Base-by-base conservation (phyloP, 345 rosid genomes). In the Balakata baccata region DNA sequence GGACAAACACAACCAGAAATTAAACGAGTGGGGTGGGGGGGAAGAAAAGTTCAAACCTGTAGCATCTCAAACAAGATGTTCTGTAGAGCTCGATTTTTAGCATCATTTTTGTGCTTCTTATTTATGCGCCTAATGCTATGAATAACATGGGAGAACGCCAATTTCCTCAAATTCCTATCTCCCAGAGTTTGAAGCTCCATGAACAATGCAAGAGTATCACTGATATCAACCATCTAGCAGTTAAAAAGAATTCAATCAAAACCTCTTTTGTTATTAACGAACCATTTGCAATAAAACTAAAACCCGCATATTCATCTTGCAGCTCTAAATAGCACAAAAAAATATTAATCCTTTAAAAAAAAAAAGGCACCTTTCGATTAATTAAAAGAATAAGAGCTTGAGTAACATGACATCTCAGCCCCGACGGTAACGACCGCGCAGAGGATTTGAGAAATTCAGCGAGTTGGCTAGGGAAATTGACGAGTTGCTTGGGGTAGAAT, bases 161-260 rank as follows among this genome's bases (percentile, higher is more conserved):
- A 87, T 66, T 86, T 90, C 72, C 86, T 81, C 84, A 91, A 68
- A 73, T 76, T 87, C 79, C 86, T 88, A 72, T 95, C 96, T 43
- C 89, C 98, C 51, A 89, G 79, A 20, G 86, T 86, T 86, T 95
- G 99, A 69, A 95, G 85, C 84, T 87, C 97, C 87, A 91, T 85
- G 79, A 92, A 92, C 74, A 95, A 74, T 39, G 84, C 82, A 63
- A 95, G 87, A 79, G 86, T 84, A 53, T 89, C 92, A 52, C 79
- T 79, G n/a, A 91, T 80, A 72, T 86, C 88, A 71, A 89, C 85
- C 77, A 89, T 86, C 99, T 95, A 68, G 56, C 56, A 47, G 56
- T 47, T 20, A 41, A 43, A 64, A 64, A 41, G 22, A 18, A 1
- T 29, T 2, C 3, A 71, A 53, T 52, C 18, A 63, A 79, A 75